These are phyloP conservation scores for Kurtzmaniella quercitrusa DNA, from an alignment of 1,139 yeast species.

Conservation along the genomic window DNA sequence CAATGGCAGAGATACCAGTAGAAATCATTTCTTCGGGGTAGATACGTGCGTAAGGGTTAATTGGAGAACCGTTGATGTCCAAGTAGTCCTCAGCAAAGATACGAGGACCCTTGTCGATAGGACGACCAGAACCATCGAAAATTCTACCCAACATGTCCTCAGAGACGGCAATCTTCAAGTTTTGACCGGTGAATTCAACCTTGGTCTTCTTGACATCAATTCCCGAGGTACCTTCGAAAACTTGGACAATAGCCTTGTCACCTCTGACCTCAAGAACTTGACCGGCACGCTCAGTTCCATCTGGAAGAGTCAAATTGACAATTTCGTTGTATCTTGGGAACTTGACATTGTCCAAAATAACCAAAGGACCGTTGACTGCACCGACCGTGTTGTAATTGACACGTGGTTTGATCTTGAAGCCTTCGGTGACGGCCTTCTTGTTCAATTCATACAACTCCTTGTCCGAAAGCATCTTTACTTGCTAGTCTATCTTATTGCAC, in stretches of 20 bases:
- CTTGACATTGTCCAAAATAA: constrained; percentile 91
- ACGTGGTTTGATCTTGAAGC: constrained; percentile 87
- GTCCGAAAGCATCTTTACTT: constrained; percentile 38
- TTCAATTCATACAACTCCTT: constrained; percentile 70
- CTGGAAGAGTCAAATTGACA: constrained; percentile 93
- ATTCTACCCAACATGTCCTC: constrained; percentile 98
- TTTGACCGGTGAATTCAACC: constrained; percentile 95
- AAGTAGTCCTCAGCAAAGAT: constrained; percentile 97
- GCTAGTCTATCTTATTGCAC: not conserved
- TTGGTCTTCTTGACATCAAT: constrained; percentile 96
- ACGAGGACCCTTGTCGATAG: constrained; percentile 97
- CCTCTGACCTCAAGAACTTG: constrained; percentile 98
- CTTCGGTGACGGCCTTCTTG: constrained; percentile 87
- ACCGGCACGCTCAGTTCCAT: constrained; percentile 91
- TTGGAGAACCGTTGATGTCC: constrained; percentile 98
- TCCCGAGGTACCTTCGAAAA: constrained; percentile 97
- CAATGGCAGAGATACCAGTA: constrained; percentile 97
- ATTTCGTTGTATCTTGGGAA: constrained; percentile 96
- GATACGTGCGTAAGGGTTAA: constrained; percentile 95
- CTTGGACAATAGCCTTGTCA: constrained; percentile 95
- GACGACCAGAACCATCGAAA: constrained; percentile 98
- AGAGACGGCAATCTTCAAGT: constrained; percentile 87
- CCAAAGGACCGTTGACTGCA: constrained; percentile 97
- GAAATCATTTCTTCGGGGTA: constrained; percentile 99
- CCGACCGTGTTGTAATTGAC: constrained; percentile 92